Evolutionary conservation across 441 rosid genomes (phyloP).

Genomic region (Metrosideros polymorpha): DNA sequence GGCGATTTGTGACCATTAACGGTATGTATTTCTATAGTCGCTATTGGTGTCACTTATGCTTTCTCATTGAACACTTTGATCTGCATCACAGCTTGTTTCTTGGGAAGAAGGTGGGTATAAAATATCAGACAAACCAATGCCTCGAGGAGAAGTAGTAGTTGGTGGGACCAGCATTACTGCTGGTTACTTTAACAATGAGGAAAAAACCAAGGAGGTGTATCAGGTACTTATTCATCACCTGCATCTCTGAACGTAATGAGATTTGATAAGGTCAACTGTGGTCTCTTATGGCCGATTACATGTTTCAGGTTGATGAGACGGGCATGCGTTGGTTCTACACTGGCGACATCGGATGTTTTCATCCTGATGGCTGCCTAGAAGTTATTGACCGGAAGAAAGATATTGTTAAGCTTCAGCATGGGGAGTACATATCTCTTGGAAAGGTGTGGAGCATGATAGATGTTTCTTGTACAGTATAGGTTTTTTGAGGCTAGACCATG

Average conservation of each 20-base stretch:
- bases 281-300: background rate
- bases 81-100: conserved; percentile 59
- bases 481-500: background rate
- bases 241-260: background rate
- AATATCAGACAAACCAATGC: conserved; percentile 77
- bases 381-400: conserved; percentile 93
- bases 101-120: conserved; percentile 90
- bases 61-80: background rate
- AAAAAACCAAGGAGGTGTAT: conserved; percentile 73
- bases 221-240: conserved; percentile 37
- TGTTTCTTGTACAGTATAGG: background rate
- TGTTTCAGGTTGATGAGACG: conserved; percentile 67
- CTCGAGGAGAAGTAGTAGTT: conserved; percentile 79
- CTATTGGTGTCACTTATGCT: background rate
- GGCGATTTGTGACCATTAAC: background rate
- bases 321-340: conserved; percentile 89
- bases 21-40: background rate
- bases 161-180: conserved; percentile 77
- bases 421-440: conserved; percentile 90
- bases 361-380: conserved; percentile 91
- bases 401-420: conserved; percentile 93
- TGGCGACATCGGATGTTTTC: conserved; percentile 79
- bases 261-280: background rate
- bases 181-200: conserved; percentile 77
- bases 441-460: conserved; percentile 36